Conservation (phyloP, 2,329 filamentous ascomycete species). For the Colletotrichum tabaci region DNA sequence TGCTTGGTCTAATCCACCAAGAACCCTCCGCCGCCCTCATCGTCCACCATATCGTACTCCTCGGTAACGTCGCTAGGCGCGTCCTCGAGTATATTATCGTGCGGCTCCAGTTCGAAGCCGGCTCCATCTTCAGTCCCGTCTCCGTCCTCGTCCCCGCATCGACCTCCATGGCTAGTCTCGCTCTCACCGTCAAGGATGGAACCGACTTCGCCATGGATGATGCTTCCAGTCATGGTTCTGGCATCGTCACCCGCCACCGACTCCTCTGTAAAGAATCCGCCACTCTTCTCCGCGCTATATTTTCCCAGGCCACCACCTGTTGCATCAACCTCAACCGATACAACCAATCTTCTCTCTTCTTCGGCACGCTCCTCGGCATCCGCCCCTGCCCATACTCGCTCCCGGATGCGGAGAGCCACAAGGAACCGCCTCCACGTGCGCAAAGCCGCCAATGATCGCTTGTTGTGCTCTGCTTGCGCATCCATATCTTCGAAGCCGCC, state of each 20-base stretch:
- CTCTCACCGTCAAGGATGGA: slow-evolving; percentile 4
- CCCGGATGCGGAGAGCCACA: slow-evolving; percentile 81
- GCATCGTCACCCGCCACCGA: not conserved
- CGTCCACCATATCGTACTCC: slow-evolving; percentile 60
- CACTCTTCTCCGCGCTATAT: not conserved
- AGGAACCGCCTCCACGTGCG: slow-evolving; percentile 79
- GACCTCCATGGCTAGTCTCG: not conserved
- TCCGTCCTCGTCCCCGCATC: not conserved
- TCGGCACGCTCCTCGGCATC: slow-evolving; percentile 62
- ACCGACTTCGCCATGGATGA: not conserved
- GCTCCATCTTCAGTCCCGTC: slow-evolving; percentile 32
- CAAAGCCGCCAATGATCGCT: slow-evolving; percentile 80
- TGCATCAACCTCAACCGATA: not conserved
- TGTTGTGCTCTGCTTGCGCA: slow-evolving; percentile 76
- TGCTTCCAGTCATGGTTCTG: not conserved
- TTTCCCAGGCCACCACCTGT: not conserved
- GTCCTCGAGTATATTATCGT: slow-evolving; percentile 53
- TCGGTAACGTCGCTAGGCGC: slow-evolving; percentile 59
- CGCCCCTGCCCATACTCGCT: slow-evolving; percentile 77
- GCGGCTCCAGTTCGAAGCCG: slow-evolving; percentile 34
- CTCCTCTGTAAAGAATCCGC: slow-evolving; percentile 20
- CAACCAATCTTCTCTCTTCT: slow-evolving; percentile 46
- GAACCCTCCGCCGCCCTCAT: slow-evolving; percentile 63
- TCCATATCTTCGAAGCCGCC: slow-evolving; percentile 77
- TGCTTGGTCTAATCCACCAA: slow-evolving; percentile 52